A percentile compares a stretch with the other conserved stretches of the same genome.
Evolutionary conservation across 345 rosid species (phyloP).

Genomic region (Excoecaria cochinchinensis): DNA sequence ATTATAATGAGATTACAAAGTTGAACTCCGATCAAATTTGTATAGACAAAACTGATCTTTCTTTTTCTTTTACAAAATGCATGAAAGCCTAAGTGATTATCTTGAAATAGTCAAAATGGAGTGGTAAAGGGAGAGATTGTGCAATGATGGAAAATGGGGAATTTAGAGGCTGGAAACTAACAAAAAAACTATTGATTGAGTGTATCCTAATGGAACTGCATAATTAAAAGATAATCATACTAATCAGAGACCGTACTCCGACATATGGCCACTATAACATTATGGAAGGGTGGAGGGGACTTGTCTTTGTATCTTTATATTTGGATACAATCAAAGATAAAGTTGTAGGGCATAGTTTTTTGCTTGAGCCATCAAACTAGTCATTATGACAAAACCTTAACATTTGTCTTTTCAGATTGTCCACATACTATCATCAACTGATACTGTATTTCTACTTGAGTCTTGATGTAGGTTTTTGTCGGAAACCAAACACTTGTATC

Average conservation of each 20-base stretch:
- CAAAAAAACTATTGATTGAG: slow-evolving; percentile 16
- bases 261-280: slow-evolving; percentile 36
- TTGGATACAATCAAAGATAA: slow-evolving; percentile 44
- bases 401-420: slow-evolving; percentile 93
- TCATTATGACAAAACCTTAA: slow-evolving; percentile 90
- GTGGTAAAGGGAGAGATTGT: not conserved
- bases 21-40: too few species aligned
- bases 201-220: slow-evolving; percentile 12
- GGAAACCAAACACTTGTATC: not conserved
- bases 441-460: slow-evolving; percentile 23
- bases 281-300: slow-evolving; percentile 9
- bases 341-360: slow-evolving; percentile 45
- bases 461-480: slow-evolving; percentile 12
- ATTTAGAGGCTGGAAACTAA: slow-evolving; percentile 16
- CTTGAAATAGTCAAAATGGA: too few species aligned
- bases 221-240: slow-evolving; percentile 20
- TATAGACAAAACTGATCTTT: too few species aligned
- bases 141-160: slow-evolving; percentile 5
- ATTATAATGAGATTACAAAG: too few species aligned
- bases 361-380: slow-evolving; percentile 42
- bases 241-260: slow-evolving; percentile 25
- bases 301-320: slow-evolving; percentile 46
- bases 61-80: too few species aligned
- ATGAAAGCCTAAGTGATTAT: too few species aligned
- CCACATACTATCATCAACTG: slow-evolving; percentile 35